Evolutionary conservation across 768 basidiomycete species (phyloP), one percentile per base, ranked within the genome.

Genomic region (Kwoniella sp.): DNA sequence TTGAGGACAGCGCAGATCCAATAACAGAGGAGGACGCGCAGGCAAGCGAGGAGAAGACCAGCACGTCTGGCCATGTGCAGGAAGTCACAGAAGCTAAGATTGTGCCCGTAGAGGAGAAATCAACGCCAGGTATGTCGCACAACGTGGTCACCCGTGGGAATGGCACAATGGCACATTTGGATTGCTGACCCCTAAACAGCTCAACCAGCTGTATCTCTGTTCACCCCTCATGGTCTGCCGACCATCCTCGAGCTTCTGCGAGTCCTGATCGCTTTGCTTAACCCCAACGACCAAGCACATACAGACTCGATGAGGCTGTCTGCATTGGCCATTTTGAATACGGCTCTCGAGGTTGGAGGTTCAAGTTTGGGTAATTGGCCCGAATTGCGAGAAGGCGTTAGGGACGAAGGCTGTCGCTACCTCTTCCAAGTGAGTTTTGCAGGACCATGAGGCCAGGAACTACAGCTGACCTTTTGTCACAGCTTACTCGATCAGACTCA

Each of bases 231-330:
- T 79, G 95, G 95, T 13, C 85, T 97, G 33, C 91, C 93, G 2
- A 93, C 96, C 13, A 88, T 96, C 46, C 82, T 92, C 19, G 95
- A 97, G 77, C 87, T 99, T 6, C 83, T 98, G 36, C 88, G 94
- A 1, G 96, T 98, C 33, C 86, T 99, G 59, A 88, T 97, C 74
- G 92, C 95, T 71, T 90, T 99, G 44, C 84, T 99, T 53, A 92
- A 98, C 79, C 96, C 96, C 21, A 90, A 86, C 69, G 92, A 95
- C 76, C 90, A 91, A 68, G 87, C 92, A 57, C 95, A 98, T 77
- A 97, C 96, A 2, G 96, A 98, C 78, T 92, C 93, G 3, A 96
- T 94, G 57, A 88, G 96, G 15, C 83, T 95, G 8, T 88, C 90
- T 58, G 91, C 94, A 0, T 85, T 99, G 24, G 85, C 89, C 0